Evolutionary conservation across 371 early-diverging fungal genomes (phyloP).

Genomic region (Sporodiniella umbellata): DNA sequence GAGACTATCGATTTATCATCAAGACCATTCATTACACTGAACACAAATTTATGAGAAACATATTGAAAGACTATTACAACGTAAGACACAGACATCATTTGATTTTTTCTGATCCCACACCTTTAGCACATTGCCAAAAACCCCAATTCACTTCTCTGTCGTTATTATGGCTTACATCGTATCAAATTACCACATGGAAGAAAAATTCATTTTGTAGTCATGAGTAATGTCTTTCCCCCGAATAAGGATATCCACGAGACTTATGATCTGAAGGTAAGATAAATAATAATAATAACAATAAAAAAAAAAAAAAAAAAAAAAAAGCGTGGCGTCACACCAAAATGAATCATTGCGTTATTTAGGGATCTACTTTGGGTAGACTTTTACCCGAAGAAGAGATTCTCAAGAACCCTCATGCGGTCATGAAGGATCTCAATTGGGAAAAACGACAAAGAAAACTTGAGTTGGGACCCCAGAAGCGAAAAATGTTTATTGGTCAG

Average conservation of each 20-base stretch:
- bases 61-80: constrained; percentile 83
- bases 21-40: constrained; percentile 96
- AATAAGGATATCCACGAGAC: constrained; percentile 96
- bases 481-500: constrained; percentile 78
- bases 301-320: too few species aligned
- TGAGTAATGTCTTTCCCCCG: constrained; percentile 97
- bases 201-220: constrained; percentile 98
- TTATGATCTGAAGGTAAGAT: constrained; percentile 86
- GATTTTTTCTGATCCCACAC: neutral
- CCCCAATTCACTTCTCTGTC: constrained; percentile 91
- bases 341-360: too few species aligned
- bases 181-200: constrained; percentile 91
- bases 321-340: too few species aligned
- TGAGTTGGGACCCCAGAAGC: constrained; percentile 81
- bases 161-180: constrained; percentile 95
- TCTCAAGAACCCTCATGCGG: constrained; percentile 75
- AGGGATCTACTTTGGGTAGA: constrained; percentile 86
- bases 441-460: constrained; percentile 71
- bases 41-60: constrained; percentile 89
- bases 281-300: neutral
- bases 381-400: constrained; percentile 74
- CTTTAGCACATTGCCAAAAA: constrained; percentile 80
- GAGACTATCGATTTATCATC: constrained; percentile 97
- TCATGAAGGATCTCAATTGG: constrained; percentile 97
- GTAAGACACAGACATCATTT: constrained; percentile 29